These are phyloP conservation scores for Serendipita indica DNA, from an alignment of 768 basidiomycete genomes.

Conservation along the genomic window DNA sequence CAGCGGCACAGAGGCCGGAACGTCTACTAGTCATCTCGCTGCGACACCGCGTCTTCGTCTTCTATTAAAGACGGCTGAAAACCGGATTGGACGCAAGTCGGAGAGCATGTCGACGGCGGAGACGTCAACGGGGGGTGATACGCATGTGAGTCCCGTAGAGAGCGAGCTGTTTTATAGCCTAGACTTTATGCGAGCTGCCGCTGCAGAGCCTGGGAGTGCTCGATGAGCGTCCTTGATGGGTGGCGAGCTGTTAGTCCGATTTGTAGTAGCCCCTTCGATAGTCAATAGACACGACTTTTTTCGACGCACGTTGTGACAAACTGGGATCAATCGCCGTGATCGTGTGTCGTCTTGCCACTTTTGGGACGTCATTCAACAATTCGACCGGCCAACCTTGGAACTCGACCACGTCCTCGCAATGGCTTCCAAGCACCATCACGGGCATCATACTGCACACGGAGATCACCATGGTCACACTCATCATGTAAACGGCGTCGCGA, in stretches of 20 bases:
- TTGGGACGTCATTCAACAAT: background rate
- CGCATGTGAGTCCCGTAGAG: background rate
- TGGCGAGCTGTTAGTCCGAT: background rate
- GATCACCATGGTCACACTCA: background rate
- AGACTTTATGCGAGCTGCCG: background rate
- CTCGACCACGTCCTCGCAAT: background rate
- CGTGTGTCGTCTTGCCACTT: background rate
- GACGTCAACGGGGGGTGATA: background rate
- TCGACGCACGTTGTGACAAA: background rate
- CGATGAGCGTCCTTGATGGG: background rate
- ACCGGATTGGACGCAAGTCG: background rate
- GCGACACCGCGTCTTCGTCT: background rate
- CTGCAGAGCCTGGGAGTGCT: background rate
- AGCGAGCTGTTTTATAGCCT: slow-evolving; percentile 5
- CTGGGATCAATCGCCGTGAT: background rate
- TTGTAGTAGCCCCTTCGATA: background rate
- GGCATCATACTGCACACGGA: background rate
- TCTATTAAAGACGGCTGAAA: background rate
- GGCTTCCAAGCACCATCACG: background rate
- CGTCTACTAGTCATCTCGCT: background rate
- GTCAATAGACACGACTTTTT: background rate
- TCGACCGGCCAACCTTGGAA: background rate
- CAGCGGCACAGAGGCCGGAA: background rate
- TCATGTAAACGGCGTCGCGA: background rate
- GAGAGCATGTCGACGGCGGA: slow-evolving; percentile 5